phyloP scores from a whole-genome alignment of 2,329 filamentous ascomycete species.

The Dactylonectria estremocensis region DNA sequence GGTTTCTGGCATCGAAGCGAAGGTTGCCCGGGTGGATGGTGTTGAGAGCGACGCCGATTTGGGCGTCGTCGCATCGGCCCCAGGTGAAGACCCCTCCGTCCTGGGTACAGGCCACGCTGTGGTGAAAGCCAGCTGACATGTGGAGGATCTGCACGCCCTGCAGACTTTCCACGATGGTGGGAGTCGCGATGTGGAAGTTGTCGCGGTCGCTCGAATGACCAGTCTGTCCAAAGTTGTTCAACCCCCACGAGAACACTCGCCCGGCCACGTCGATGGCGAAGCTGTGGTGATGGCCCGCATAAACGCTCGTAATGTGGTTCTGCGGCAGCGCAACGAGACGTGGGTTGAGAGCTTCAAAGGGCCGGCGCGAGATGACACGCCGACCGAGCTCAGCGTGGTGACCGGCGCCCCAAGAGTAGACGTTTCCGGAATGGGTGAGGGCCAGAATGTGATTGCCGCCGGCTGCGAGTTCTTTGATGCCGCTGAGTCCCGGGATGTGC shows the following conservation, averaged over 20 bases:
- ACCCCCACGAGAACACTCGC: slow-evolving; percentile 82
- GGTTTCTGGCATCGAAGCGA: too few relatives aligned
- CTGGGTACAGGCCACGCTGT: too few relatives aligned
- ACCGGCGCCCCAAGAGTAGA: slow-evolving; percentile 34
- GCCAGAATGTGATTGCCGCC: slow-evolving; percentile 78
- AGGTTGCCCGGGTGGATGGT: too few relatives aligned
- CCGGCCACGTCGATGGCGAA: slow-evolving; percentile 79
- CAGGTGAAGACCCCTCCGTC: too few relatives aligned
- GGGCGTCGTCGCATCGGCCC: too few relatives aligned
- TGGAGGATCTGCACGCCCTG: too few relatives aligned
- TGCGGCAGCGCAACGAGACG: slow-evolving; percentile 24
- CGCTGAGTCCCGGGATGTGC: slow-evolving; percentile 69
- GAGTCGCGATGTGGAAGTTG: too few relatives aligned
- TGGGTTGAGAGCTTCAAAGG: slow-evolving; percentile 43
- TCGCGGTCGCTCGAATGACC: slow-evolving; percentile 54
- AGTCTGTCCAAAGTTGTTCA: slow-evolving; percentile 85
- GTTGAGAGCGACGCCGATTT: too few relatives aligned
- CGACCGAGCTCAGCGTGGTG: slow-evolving; percentile 67
- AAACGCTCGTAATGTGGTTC: slow-evolving; percentile 72
- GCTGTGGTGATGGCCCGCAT: slow-evolving; percentile 79
- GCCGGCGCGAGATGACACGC: slow-evolving; percentile 64
- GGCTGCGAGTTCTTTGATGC: slow-evolving; percentile 71
- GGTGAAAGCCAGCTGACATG: too few relatives aligned
- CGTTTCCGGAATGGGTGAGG: slow-evolving; percentile 67
- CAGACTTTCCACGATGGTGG: too few relatives aligned